A percentile compares a stretch with the other conserved stretches of the same genome.
Evolutionary conservation across 176 grass and related monocot species (phyloP).

Genomic region (Melocanna baccifera): DNA sequence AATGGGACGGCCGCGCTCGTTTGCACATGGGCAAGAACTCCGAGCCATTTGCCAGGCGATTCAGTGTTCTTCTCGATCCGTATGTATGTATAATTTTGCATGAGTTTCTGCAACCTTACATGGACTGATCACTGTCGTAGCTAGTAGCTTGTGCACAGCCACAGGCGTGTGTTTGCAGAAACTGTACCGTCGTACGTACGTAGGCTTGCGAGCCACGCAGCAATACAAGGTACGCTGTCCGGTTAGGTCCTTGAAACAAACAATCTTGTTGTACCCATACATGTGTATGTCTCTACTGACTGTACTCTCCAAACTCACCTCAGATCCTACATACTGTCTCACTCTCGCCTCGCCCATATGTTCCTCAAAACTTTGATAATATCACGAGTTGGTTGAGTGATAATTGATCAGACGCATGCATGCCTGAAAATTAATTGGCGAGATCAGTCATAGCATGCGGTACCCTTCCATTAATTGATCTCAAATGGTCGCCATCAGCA

Average conservation of each 20-base stretch:
- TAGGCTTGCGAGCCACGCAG: conserved; percentile 5
- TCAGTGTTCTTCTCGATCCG: background rate
- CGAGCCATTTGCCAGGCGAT: background rate
- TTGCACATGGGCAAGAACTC: background rate
- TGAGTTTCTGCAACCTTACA: background rate
- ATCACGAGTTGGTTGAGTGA: background rate
- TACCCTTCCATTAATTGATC: background rate
- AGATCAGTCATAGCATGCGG: background rate
- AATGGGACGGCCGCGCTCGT: background rate
- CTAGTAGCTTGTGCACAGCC: too few relatives aligned
- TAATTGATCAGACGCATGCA: background rate
- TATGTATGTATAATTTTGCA: background rate
- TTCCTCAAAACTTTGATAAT: background rate
- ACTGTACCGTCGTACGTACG: background rate
- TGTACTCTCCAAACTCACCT: background rate
- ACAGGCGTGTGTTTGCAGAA: background rate
- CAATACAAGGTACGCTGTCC: background rate
- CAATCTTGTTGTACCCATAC: background rate
- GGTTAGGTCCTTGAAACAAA: background rate
- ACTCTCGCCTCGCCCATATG: background rate
- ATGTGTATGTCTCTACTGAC: background rate
- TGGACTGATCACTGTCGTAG: background rate
- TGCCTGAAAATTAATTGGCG: background rate
- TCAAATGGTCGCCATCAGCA: conserved; percentile 15
- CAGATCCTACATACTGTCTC: background rate